Percentiles rank a stretch among this genome's conserved stretches.
These are phyloP conservation scores for Hanseniaspora nectarophila DNA, from an alignment of 805 yeast genomes.

Conservation along the genomic window DNA sequence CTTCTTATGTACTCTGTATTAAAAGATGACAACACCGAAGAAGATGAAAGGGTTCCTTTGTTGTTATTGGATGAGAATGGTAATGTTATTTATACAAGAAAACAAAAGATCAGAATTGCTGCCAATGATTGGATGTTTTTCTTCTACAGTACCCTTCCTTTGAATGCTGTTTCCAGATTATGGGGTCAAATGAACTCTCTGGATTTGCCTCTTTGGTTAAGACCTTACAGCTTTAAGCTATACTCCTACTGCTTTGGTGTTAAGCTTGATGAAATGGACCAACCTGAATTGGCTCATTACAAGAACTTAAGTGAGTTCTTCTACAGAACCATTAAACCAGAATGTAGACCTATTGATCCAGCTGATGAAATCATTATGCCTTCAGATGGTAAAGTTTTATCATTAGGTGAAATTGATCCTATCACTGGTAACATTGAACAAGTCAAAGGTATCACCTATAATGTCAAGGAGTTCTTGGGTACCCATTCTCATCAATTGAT, in stretches of 20 bases:
- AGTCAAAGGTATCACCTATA: constrained; percentile 91
- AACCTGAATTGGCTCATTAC: constrained; percentile 63
- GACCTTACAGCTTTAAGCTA: constrained; percentile 67
- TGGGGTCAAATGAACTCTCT: constrained; percentile 90
- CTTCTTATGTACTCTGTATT: constrained; percentile 9
- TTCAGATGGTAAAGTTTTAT: constrained; percentile 82
- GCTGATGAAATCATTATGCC: constrained; percentile 65
- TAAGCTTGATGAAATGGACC: constrained; percentile 76
- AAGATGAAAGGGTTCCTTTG: constrained; percentile 5
- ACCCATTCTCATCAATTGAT: constrained; percentile 29
- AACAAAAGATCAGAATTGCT: constrained; percentile 29
- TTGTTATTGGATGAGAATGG: constrained; percentile 6
- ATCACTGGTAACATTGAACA: constrained; percentile 84
- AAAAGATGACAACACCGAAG: constrained; percentile 5
- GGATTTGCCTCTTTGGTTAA: constrained; percentile 74
- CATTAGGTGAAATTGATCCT: constrained; percentile 57
- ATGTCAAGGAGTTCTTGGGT: constrained; percentile 80
- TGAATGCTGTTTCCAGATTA: constrained; percentile 77
- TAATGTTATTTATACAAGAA: constrained; percentile 9
- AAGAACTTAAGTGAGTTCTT: constrained; percentile 81
- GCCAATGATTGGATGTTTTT: constrained; percentile 70
- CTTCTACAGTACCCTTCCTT: constrained; percentile 79
- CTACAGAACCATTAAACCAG: constrained; percentile 68
- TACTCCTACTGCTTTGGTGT: constrained; percentile 78
- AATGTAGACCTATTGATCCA: constrained; percentile 62